Conservation (phyloP, 129 eudicot species). For the Tagetes erecta region DNA sequence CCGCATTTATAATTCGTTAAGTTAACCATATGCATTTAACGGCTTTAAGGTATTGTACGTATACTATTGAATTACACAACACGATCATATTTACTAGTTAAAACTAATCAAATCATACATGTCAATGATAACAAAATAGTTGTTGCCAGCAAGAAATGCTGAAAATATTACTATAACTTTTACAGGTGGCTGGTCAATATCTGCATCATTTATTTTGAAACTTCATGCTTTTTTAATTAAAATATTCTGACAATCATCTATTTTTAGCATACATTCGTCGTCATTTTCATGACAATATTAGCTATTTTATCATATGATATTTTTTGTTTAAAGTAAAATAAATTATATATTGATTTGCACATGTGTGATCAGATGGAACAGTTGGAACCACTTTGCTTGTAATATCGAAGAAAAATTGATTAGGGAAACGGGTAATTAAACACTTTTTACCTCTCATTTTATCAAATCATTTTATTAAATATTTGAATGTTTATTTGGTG, state of each 20-base stretch:
- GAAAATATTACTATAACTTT: conserved; percentile 5
- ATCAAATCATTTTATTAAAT: neutral
- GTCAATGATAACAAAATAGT: neutral
- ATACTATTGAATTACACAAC: too few relatives aligned
- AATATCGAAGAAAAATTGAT: conserved; percentile 63
- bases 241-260: neutral
- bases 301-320: neutral
- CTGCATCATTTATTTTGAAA: neutral
- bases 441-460: neutral
- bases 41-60: neutral
- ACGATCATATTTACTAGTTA: too few relatives aligned
- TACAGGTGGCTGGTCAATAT: conserved; percentile 1
- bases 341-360: neutral
- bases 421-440: conserved; percentile 63
- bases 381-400: conserved; percentile 91
- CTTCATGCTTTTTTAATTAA: neutral
- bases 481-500: neutral
- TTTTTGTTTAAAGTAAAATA: neutral
- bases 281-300: neutral
- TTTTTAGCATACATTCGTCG: neutral
- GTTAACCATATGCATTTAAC: conserved; percentile 13
- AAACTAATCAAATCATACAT: too few relatives aligned
- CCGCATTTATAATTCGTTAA: neutral
- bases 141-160: neutral
- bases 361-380: conserved; percentile 71